Conservation (phyloP, 495 filamentous ascomycete species). For the Penicillium psychrofluorescens region DNA sequence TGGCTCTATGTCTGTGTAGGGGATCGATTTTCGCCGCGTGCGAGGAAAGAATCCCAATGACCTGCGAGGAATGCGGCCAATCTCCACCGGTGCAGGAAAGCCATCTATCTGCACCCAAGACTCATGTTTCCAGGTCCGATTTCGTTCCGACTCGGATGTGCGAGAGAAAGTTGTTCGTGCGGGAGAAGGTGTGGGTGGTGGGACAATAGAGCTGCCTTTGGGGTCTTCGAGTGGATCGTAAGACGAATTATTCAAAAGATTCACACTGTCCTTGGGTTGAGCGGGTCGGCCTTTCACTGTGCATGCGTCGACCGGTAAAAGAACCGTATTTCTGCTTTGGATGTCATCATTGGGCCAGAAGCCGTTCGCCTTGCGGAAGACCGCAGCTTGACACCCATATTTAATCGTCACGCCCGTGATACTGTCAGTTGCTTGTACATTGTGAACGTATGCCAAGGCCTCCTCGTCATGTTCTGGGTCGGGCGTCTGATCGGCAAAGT, state of each 20-base stretch:
- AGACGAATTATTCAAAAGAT: slow-evolving; percentile 19
- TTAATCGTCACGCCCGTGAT: slow-evolving; percentile 84
- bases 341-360: slow-evolving; percentile 91
- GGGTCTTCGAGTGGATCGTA: slow-evolving; percentile 24
- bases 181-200: slow-evolving; percentile 11
- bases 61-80: slow-evolving; percentile 74
- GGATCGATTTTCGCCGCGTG: slow-evolving; percentile 70
- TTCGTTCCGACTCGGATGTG: slow-evolving; percentile 31
- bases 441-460: slow-evolving; percentile 82
- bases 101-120: slow-evolving; percentile 78
- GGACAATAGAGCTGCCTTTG: slow-evolving; percentile 37
- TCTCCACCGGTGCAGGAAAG: slow-evolving; percentile 64
- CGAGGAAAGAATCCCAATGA: slow-evolving; percentile 88
- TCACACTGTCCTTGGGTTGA: slow-evolving; percentile 15
- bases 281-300: slow-evolving; percentile 64
- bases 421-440: slow-evolving; percentile 73
- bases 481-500: slow-evolving; percentile 27
- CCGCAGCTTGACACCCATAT: slow-evolving; percentile 73
- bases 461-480: slow-evolving; percentile 57
- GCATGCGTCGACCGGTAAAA: slow-evolving; percentile 87
- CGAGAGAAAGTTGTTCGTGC: slow-evolving; percentile 12
- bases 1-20: slow-evolving; percentile 37
- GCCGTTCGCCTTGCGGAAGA: slow-evolving; percentile 80
- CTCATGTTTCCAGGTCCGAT: slow-evolving; percentile 72
- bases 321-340: slow-evolving; percentile 69